Percentiles rank a stretch among this genome's conserved stretches.
Conservation (phyloP, 2,329 filamentous ascomycete genomes). For the Chrysosporium queenslandicum region DNA sequence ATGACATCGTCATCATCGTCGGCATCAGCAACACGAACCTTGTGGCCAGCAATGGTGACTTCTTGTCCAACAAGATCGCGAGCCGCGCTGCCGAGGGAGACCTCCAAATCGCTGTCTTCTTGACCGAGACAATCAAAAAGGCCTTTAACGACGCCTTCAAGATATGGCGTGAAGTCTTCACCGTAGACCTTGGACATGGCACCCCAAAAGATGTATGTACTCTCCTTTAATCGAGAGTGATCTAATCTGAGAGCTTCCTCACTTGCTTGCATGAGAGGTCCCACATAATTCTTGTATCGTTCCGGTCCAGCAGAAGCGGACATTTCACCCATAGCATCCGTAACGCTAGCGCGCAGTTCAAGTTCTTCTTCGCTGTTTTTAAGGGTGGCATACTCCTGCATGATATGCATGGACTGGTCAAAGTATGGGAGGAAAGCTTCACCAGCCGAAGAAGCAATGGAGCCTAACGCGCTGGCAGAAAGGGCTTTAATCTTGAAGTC, state of each 20-base stretch:
- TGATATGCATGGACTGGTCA: constrained; percentile 76
- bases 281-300: constrained; percentile 82
- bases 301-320: constrained; percentile 76
- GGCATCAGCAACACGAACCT: constrained; percentile 65
- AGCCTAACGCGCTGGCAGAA: constrained; percentile 79
- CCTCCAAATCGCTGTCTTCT: constrained; percentile 72
- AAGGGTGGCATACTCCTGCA: constrained; percentile 71
- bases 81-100: constrained; percentile 63
- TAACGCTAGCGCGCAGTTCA: constrained; percentile 77
- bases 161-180: constrained; percentile 45
- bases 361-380: constrained; percentile 87
- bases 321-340: constrained; percentile 88
- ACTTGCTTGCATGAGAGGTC: constrained; percentile 80
- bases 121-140: constrained; percentile 79
- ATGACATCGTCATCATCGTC: constrained; percentile 53
- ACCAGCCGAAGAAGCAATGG: constrained; percentile 76
- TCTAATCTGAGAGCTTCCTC: constrained; percentile 83
- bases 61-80: constrained; percentile 65
- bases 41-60: constrained; percentile 70
- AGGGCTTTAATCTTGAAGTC: constrained; percentile 85
- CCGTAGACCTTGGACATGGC: constrained; percentile 89
- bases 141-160: constrained; percentile 39
- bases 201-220: constrained; percentile 94
- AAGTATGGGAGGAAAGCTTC: constrained; percentile 85
- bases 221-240: constrained; percentile 85